A percentile compares a stretch with the other conserved stretches of the same genome.
Conservation (phyloP, 352 stramenopile genomes). For the Phytophthora hibernalis region DNA sequence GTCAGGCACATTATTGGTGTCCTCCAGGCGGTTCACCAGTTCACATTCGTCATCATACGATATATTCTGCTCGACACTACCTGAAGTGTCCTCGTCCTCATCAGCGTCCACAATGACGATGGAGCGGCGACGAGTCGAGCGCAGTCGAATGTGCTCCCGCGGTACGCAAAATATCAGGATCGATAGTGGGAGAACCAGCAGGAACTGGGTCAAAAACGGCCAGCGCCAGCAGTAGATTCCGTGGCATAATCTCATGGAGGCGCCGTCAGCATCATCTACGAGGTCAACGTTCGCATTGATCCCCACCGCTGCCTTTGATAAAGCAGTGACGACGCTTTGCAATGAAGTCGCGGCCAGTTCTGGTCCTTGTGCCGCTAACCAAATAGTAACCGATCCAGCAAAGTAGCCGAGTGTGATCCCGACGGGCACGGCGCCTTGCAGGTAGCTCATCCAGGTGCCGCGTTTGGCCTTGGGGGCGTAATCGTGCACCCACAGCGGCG, state of each 20-base stretch:
- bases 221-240: slow-evolving; percentile 90
- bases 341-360: slow-evolving; percentile 20
- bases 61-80: slow-evolving; percentile 32
- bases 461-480: slow-evolving; percentile 76
- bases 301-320: slow-evolving; percentile 27
- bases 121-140: slow-evolving; percentile 56
- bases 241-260: slow-evolving; percentile 56
- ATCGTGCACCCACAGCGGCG: slow-evolving; percentile 88
- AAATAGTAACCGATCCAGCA: slow-evolving; percentile 77
- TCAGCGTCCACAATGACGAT: slow-evolving; percentile 71
- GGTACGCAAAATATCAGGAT: slow-evolving; percentile 86
- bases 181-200: slow-evolving; percentile 73
- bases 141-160: slow-evolving; percentile 68
- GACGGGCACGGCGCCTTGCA: slow-evolving; percentile 77
- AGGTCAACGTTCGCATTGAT: slow-evolving; percentile 38
- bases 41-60: slow-evolving; percentile 40
- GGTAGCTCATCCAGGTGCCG: slow-evolving; percentile 86
- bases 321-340: slow-evolving; percentile 9
- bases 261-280: slow-evolving; percentile 40
- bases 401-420: slow-evolving; percentile 86
- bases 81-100: slow-evolving; percentile 52
- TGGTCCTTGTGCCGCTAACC: slow-evolving; percentile 39
- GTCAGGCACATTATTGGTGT: slow-evolving; percentile 7
- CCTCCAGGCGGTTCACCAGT: slow-evolving; percentile 26
- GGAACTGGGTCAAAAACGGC: slow-evolving; percentile 85